These are phyloP conservation scores for Echium plantagineum DNA, from an alignment of 257 asterid genomes.

Conservation along the genomic window DNA sequence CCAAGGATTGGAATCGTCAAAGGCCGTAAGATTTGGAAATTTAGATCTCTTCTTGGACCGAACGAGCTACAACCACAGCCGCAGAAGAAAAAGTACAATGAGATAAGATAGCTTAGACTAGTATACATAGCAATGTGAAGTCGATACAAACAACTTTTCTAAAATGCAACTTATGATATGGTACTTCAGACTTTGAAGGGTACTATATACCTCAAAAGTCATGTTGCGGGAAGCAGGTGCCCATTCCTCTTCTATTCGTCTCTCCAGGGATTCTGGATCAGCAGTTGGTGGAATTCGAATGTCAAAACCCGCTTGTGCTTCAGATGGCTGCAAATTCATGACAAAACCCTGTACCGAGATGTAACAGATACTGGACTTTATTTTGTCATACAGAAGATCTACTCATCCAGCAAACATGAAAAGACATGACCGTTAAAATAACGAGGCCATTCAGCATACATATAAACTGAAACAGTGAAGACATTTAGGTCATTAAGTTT, in stretches of 20 bases:
- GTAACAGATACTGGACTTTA: neutral
- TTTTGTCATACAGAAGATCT: neutral
- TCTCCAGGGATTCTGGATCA: constrained; percentile 68
- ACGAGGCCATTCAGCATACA: neutral
- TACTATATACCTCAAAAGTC: constrained; percentile 67
- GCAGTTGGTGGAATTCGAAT: constrained; percentile 85
- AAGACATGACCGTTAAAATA: neutral
- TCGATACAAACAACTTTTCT: neutral
- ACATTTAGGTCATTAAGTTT: neutral
- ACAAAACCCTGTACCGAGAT: constrained; percentile 63
- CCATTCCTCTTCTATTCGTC: constrained; percentile 90
- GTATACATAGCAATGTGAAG: too few relatives aligned
- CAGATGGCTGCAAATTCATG: constrained; percentile 97
- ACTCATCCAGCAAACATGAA: neutral
- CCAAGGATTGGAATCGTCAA: constrained; percentile 82
- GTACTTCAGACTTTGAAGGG: neutral
- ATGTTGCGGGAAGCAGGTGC: constrained; percentile 83
- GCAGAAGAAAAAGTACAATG: too few relatives aligned
- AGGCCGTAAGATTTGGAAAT: constrained; percentile 53
- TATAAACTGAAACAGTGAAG: neutral
- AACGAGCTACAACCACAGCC: neutral
- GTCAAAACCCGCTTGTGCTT: constrained; percentile 97
- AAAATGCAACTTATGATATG: too few relatives aligned
- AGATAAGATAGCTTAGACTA: neutral
- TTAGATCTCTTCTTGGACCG: constrained; percentile 81